A percentile compares a stretch with the other conserved stretches of the same genome.
Conservation (phyloP, 2,329 filamentous ascomycete genomes). For the Ophiostoma pallidulum region DNA sequence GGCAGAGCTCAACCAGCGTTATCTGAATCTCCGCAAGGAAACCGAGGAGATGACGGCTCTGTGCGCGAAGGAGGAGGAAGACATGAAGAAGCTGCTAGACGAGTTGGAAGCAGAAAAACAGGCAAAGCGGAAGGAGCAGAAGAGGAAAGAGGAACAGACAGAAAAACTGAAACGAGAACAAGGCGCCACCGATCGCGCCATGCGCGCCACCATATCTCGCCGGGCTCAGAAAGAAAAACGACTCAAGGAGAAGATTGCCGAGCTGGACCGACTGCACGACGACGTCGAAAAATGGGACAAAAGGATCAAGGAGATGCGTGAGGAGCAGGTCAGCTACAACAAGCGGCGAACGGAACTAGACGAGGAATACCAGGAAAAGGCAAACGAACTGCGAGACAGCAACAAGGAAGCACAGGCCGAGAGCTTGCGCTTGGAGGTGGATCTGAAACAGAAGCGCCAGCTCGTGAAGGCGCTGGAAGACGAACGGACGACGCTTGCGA, state of each 20-base stretch:
- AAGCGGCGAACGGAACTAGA: constrained; percentile 43
- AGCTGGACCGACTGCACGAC: constrained; percentile 60
- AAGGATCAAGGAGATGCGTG: constrained; percentile 50
- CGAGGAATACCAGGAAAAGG: constrained; percentile 41
- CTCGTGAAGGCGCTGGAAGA: constrained; percentile 67
- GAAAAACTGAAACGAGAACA: constrained; percentile 75
- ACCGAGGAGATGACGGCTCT: constrained; percentile 68
- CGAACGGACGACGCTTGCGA: constrained; percentile 53
- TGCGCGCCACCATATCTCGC: constrained; percentile 69
- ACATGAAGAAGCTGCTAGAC: constrained; percentile 55
- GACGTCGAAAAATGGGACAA: constrained; percentile 60
- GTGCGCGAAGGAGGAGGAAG: constrained; percentile 61
- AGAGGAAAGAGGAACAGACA: constrained; percentile 85
- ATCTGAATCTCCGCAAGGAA: constrained; percentile 73
- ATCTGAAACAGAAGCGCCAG: constrained; percentile 60
- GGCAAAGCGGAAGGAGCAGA: constrained; percentile 64
- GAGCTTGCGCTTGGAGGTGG: constrained; percentile 56
- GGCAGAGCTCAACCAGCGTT: constrained; percentile 68
- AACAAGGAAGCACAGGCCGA: constrained; percentile 56
- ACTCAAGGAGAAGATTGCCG: constrained; percentile 58
- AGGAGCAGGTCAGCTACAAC: constrained; percentile 44
- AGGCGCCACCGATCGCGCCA: constrained; percentile 68
- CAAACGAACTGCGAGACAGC: constrained; percentile 42
- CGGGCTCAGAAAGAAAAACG: constrained; percentile 67
- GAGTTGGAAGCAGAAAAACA: constrained; percentile 71